phyloP scores from a whole-genome alignment of 805 yeast species.

The Yamadazyma endophytica region DNA sequence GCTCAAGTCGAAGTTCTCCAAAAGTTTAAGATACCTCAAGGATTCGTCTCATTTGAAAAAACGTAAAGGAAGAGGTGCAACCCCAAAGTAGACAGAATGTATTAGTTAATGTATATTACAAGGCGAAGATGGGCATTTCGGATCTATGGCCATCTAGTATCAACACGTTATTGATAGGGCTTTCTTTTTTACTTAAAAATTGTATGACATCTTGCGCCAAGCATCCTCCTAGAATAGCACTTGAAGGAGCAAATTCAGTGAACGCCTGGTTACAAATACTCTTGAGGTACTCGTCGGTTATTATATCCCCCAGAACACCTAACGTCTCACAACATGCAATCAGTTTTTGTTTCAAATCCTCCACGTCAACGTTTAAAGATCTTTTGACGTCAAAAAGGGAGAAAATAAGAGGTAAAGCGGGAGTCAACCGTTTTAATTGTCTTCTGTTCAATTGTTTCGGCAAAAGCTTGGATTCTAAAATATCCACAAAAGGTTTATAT shows the following conservation, averaged over 20 bases:
- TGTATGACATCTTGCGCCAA: constrained; percentile 89
- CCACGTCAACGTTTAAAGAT: constrained; percentile 20
- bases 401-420: constrained; percentile 55
- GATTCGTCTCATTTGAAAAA: constrained; percentile 41
- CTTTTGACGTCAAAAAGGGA: constrained; percentile 49
- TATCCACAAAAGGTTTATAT: constrained; percentile 30
- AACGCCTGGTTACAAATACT: constrained; percentile 45
- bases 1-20: constrained; percentile 24
- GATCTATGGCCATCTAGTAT: constrained; percentile 68
- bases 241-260: constrained; percentile 74
- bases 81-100: constrained; percentile 20
- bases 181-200: constrained; percentile 66
- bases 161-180: constrained; percentile 78
- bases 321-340: constrained; percentile 26
- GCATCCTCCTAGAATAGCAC: constrained; percentile 87
- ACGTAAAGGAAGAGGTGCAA: constrained; percentile 36
- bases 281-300: constrained; percentile 39
- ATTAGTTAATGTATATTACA: constrained; percentile 21
- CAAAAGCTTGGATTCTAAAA: constrained; percentile 31
- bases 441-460: constrained; percentile 40
- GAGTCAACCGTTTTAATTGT: constrained; percentile 48
- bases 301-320: constrained; percentile 36
- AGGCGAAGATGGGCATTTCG: constrained; percentile 71
- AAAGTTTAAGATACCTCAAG: constrained; percentile 29
- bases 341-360: constrained; percentile 25